Conservation (phyloP, 345 rosid species). For the Melastoma malabathricum region DNA sequence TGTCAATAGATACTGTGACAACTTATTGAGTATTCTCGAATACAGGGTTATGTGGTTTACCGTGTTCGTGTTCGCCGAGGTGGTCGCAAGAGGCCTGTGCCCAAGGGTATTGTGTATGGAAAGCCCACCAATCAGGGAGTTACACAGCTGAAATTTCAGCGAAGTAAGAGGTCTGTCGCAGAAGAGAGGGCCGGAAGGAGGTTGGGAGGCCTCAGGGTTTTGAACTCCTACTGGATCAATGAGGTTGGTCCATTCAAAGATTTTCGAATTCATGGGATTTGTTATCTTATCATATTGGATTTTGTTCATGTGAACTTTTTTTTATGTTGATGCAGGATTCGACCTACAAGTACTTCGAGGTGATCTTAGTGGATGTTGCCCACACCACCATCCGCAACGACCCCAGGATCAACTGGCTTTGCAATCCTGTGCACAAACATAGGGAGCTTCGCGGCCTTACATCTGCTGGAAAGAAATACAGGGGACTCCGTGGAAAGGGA, state of each 20-base stretch:
- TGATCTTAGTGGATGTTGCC: slow-evolving; percentile 24
- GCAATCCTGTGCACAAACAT: slow-evolving; percentile 34
- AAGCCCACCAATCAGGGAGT: slow-evolving; percentile 32
- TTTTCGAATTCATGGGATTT: too few relatives aligned
- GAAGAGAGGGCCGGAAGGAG: slow-evolving; percentile 32
- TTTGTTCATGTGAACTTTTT: neutral
- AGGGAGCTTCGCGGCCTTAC: slow-evolving; percentile 35
- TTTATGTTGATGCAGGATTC: slow-evolving; percentile 18
- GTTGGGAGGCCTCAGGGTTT: slow-evolving; percentile 24
- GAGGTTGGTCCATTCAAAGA: slow-evolving; percentile 11
- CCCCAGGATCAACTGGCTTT: slow-evolving; percentile 35
- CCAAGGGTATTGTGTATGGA: slow-evolving; percentile 33
- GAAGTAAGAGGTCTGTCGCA: slow-evolving; percentile 31
- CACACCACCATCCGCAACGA: slow-evolving; percentile 24
- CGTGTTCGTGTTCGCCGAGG: slow-evolving; percentile 28
- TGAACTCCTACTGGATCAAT: slow-evolving; percentile 28
- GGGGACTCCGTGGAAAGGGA: slow-evolving; percentile 32
- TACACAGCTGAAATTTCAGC: slow-evolving; percentile 27
- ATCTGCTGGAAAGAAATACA: slow-evolving; percentile 28
- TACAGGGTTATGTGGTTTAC: slow-evolving; percentile 25
- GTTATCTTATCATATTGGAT: too few relatives aligned
- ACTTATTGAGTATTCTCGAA: neutral
- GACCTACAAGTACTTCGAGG: slow-evolving; percentile 28
- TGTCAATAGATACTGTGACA: too few relatives aligned
- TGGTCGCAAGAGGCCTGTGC: slow-evolving; percentile 29